Percentiles rank a stretch among this genome's conserved stretches.
Evolutionary conservation across 2,329 filamentous ascomycete species (phyloP).

Genomic region (Cadophora gregata): DNA sequence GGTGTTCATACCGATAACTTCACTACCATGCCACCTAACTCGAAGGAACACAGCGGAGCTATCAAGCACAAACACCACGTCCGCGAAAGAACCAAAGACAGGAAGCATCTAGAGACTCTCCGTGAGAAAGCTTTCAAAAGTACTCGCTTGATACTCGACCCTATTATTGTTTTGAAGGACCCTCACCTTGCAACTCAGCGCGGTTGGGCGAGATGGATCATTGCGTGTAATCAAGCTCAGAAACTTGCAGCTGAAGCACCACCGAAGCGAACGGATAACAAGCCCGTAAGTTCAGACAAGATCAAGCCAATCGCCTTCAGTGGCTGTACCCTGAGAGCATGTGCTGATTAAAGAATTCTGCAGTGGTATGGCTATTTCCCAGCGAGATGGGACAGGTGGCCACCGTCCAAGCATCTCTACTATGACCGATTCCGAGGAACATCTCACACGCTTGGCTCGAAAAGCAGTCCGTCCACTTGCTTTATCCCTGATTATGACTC

Average conservation of each 20-base stretch:
- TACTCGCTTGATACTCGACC: slow-evolving; percentile 31
- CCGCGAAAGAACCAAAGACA: slow-evolving; percentile 1
- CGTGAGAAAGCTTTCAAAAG: slow-evolving; percentile 24
- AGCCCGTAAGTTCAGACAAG: not conserved
- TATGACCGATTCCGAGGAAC: slow-evolving; percentile 32
- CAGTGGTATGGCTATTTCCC: slow-evolving; percentile 10
- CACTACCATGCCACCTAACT: not conserved
- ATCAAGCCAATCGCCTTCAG: not conserved
- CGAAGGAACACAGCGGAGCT: not conserved
- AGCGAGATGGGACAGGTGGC: slow-evolving; percentile 30
- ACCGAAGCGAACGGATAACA: not conserved
- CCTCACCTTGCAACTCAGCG: slow-evolving; percentile 21
- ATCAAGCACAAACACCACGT: slow-evolving; percentile 18
- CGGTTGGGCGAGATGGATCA: slow-evolving; percentile 29
- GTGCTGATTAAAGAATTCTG: slow-evolving; percentile 21
- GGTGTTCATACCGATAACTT: slow-evolving; percentile 19
- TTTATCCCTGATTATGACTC: slow-evolving; percentile 9
- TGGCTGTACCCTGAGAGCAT: not conserved
- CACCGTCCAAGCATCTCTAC: slow-evolving; percentile 34
- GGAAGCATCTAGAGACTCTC: slow-evolving; percentile 10
- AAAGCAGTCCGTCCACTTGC: not conserved
- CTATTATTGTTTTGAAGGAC: slow-evolving; percentile 26
- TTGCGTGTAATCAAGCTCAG: slow-evolving; percentile 1
- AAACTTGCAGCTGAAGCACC: slow-evolving; percentile 8
- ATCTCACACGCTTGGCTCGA: not conserved